These are phyloP conservation scores for Phytopythium helicoides DNA, from an alignment of 352 stramenopile species.

Conservation along the genomic window DNA sequence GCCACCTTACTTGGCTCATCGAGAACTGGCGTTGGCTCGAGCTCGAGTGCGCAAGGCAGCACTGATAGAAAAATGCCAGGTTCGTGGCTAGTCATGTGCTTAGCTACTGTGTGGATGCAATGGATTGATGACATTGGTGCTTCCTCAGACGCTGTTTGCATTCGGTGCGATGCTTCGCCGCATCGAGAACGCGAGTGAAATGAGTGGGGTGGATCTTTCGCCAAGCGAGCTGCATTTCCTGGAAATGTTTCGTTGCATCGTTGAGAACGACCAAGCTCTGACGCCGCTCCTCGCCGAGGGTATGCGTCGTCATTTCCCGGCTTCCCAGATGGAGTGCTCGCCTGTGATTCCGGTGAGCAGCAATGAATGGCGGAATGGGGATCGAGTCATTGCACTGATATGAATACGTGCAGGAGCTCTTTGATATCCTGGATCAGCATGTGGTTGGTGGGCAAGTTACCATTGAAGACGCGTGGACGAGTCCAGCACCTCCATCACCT, in stretches of 20 bases:
- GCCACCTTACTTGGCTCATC: constrained; percentile 49
- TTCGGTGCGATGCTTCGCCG: constrained; percentile 46
- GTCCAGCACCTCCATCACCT: not conserved
- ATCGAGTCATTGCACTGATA: too few species aligned
- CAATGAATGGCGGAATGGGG: too few species aligned
- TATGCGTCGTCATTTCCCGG: constrained; percentile 32
- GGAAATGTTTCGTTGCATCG: constrained; percentile 62
- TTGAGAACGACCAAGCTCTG: constrained; percentile 63
- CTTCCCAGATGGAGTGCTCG: constrained; percentile 27
- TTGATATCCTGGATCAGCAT: constrained; percentile 5
- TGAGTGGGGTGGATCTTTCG: constrained; percentile 43
- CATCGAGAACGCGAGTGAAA: constrained; percentile 38
- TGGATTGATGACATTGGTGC: not conserved
- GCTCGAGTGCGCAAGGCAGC: constrained; percentile 56
- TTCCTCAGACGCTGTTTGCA: constrained; percentile 38
- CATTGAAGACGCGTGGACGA: constrained; percentile 6
- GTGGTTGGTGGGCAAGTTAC: not conserved
- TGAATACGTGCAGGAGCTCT: not conserved
- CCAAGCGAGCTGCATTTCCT: constrained; percentile 62
- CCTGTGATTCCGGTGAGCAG: not conserved
- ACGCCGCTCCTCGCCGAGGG: constrained; percentile 55
- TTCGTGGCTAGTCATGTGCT: constrained; percentile 8
- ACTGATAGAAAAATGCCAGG: constrained; percentile 56
- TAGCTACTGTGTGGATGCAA: too few species aligned
- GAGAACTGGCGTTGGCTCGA: constrained; percentile 56